Evolutionary conservation across 805 yeast genomes (phyloP), one percentile per base, ranked within the genome.

Genomic region (Cyberlindnera maclurae): DNA sequence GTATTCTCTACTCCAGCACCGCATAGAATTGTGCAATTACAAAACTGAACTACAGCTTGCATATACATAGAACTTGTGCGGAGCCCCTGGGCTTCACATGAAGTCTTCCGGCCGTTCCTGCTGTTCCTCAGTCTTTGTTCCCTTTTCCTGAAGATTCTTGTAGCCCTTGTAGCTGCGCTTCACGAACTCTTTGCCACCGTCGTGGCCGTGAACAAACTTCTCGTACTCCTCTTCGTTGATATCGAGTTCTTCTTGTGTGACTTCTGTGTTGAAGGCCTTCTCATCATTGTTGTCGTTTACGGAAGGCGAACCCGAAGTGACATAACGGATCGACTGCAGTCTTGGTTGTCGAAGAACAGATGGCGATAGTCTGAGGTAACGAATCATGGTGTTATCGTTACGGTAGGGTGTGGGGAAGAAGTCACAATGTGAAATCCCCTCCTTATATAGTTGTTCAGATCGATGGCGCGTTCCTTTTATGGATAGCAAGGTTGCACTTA

Each of bases 71-170:
- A 20, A 20, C 24, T 20, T 6, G 24, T 8, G 24, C 8, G 8
- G 5, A 20, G 8, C 24, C 5, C 24, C 8, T 6, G 24, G 24
- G 24, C 24, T 20, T 45, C 44, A 52, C 57, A 52, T 51, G 26
- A 31, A 49, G 20, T 52, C 57, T 22, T 52, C 55, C 1, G 57
- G 53, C 13, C 57, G 42, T 3, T 47, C 49, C 39, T 52, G 57
- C 29, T 52, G 54, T 27, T 47, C 48, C 3, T 52, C 45, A 6
- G 40, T 44, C 18, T 36, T 43, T 17, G 37, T 32, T 11, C 57
- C 57, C 37, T 52, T 52, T 5, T 52, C 55, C 29, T 46, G 42
- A 11, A 54, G 29, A 17, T 40, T 38, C 24, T 41, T 41, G 30
- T 37, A 52, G 4, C 52, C 52, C 31, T 46, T 38, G n/a, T 26